These are phyloP conservation scores for Fraxinus baroniana DNA, from an alignment of 305 asterid genomes.

Conservation along the genomic window DNA sequence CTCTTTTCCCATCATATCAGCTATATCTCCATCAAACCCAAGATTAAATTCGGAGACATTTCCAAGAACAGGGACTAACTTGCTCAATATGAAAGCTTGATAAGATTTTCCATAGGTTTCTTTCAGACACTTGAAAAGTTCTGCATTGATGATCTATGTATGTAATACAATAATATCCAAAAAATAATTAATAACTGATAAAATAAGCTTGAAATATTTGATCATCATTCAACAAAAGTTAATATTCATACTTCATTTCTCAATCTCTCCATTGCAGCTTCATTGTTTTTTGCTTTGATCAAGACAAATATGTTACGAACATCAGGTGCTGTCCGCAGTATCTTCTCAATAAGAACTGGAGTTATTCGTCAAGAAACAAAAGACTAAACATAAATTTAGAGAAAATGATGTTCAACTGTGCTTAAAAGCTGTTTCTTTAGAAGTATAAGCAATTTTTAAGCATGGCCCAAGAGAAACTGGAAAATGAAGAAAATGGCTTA, in stretches of 20 bases:
- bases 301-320: conserved; percentile 67
- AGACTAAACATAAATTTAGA: not conserved
- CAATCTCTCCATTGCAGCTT: conserved; percentile 68
- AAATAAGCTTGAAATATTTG: not conserved
- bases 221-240: not conserved
- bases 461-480: not conserved
- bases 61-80: conserved; percentile 84
- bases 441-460: not conserved
- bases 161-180: not conserved
- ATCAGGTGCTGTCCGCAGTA: conserved; percentile 84
- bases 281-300: conserved; percentile 79
- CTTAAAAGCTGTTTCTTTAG: not conserved
- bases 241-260: conserved; percentile 63
- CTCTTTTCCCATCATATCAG: conserved; percentile 54
- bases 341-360: conserved; percentile 90
- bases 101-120: conserved; percentile 85
- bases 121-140: conserved; percentile 76
- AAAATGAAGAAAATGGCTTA: conserved; percentile 9
- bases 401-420: not conserved
- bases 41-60: conserved; percentile 72
- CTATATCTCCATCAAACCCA: conserved; percentile 67
- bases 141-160: conserved; percentile 61
- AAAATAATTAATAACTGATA: not conserved
- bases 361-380: conserved; percentile 3
- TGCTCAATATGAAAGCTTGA: conserved; percentile 78